These are phyloP conservation scores for Trichoderma virens DNA, from an alignment of 495 filamentous ascomycete species.

Conservation along the genomic window DNA sequence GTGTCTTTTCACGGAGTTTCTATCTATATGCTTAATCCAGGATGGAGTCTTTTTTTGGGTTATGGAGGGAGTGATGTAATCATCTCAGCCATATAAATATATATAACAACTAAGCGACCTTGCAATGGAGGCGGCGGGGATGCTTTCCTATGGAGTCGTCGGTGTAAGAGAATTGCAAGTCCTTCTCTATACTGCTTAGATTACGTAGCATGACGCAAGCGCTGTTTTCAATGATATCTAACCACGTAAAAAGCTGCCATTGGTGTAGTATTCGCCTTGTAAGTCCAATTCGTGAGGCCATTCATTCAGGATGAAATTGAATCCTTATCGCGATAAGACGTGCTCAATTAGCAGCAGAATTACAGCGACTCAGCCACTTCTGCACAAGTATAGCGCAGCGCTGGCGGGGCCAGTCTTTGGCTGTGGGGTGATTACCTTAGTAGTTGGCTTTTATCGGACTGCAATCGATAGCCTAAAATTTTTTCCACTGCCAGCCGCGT, in stretches of 20 bases:
- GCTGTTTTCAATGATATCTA: too few relatives aligned
- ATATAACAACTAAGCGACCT: background rate
- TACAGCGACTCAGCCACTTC: too few relatives aligned
- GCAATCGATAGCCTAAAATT: background rate
- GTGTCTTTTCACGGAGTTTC: background rate
- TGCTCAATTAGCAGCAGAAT: too few relatives aligned
- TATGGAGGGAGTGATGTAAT: background rate
- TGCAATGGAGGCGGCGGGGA: background rate
- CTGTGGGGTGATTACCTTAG: background rate
- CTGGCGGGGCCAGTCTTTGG: too few relatives aligned
- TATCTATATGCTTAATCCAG: background rate
- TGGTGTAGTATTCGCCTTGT: too few relatives aligned
- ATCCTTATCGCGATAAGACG: too few relatives aligned
- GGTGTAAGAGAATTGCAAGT: background rate
- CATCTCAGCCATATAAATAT: background rate
- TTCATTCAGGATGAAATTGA: too few relatives aligned
- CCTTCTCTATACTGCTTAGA: background rate
- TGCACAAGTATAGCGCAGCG: too few relatives aligned
- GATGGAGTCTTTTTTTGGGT: background rate
- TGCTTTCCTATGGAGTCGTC: background rate
- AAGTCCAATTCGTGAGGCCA: too few relatives aligned
- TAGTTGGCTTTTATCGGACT: background rate
- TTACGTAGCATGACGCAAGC: background rate
- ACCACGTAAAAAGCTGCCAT: too few relatives aligned
- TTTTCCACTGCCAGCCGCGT: conserved; percentile 1